Evolutionary conservation across 305 asterid species (phyloP).

Genomic region (Ajuga reptans): DNA sequence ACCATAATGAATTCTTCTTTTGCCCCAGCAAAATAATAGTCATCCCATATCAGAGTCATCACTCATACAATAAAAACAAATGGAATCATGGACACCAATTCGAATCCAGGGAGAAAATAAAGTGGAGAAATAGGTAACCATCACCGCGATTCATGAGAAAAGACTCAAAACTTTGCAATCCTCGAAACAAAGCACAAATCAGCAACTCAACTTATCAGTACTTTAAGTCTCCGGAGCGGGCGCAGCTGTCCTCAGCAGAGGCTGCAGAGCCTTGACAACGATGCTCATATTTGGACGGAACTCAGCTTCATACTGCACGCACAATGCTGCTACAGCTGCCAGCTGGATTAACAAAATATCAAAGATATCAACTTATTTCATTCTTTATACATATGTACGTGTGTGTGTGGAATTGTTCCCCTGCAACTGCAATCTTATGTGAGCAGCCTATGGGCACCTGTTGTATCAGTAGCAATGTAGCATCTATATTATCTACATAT

Average conservation of each 20-base stretch:
- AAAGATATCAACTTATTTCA: background rate
- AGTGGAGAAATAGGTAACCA: constrained; percentile 4
- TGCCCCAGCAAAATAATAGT: constrained; percentile 18
- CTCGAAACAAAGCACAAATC: constrained; percentile 15
- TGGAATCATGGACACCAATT: constrained; percentile 18
- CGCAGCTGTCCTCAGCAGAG: constrained; percentile 43
- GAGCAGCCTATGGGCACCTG: background rate
- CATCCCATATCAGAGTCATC: constrained; percentile 21
- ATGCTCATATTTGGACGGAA: constrained; percentile 78
- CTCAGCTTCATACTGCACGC: constrained; percentile 74
- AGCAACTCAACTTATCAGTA: background rate
- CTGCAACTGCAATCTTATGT: background rate
- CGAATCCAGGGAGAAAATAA: constrained; percentile 17
- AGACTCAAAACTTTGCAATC: constrained; percentile 25
- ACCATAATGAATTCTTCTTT: constrained; percentile 6
- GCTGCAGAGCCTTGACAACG: constrained; percentile 75
- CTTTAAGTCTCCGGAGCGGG: constrained; percentile 29
- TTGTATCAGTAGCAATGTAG: background rate
- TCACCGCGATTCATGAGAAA: background rate
- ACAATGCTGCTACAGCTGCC: constrained; percentile 74
- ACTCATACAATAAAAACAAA: constrained; percentile 22
- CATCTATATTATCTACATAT: background rate
- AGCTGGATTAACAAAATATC: constrained; percentile 34
- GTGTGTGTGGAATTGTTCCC: background rate
- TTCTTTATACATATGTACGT: background rate